phyloP scores from a whole-genome alignment of 805 yeast genomes.

The Barnettozyma populi region DNA sequence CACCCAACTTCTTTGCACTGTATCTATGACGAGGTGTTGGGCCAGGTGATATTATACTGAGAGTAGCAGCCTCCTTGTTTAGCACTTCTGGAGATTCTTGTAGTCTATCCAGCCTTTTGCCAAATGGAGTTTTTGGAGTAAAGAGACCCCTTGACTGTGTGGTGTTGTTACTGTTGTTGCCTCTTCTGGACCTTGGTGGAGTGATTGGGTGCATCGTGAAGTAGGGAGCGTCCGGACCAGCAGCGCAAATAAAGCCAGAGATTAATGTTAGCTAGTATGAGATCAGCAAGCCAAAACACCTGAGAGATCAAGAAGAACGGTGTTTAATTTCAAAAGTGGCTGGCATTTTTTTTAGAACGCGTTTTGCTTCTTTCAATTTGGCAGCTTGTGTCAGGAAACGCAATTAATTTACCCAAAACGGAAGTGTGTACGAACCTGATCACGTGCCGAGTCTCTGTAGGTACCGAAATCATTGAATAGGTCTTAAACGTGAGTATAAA shows the following conservation, averaged over 20 bases:
- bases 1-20: conserved; percentile 12
- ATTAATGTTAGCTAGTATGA: not conserved
- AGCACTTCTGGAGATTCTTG: conserved; percentile 9
- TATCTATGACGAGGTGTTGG: conserved; percentile 22
- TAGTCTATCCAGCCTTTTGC: conserved; percentile 11
- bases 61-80: conserved; percentile 6
- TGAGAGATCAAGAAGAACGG: not conserved
- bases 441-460: not conserved
- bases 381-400: not conserved
- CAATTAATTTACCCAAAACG: not conserved
- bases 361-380: not conserved
- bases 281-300: not conserved
- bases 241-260: not conserved
- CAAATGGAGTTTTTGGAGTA: conserved; percentile 23
- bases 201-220: conserved; percentile 20
- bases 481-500: no score
- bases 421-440: not conserved
- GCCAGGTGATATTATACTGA: conserved; percentile 15
- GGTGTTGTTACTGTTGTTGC: not conserved
- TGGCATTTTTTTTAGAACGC: not conserved
- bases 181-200: conserved; percentile 17
- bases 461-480: no score
- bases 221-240: not conserved
- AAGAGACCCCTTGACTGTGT: conserved; percentile 11
- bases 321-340: not conserved